Base-by-base conservation (phyloP, 1,284 basidiomycete genomes). In the Leccinum brunneo-olivaceum region DNA sequence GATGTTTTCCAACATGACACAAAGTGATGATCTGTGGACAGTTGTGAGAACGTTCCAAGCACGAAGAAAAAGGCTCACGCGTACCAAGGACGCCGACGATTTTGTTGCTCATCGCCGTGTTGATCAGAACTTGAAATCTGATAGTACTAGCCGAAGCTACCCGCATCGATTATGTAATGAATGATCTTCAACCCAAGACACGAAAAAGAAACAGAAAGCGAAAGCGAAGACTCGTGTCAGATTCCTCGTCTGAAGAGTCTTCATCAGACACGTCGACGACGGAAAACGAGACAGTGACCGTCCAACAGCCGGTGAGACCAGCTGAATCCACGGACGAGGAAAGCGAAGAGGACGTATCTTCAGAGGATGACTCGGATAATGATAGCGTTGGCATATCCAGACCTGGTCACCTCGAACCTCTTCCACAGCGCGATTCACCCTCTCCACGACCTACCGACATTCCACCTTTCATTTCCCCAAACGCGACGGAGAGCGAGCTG, bases 131-230 rank as follows among this genome's bases (percentile, higher is more conserved):
- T 11, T 24, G 24, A n/a, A n/a, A n/a, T n/a, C n/a, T n/a, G n/a
- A n/a, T n/a, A n/a, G n/a, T n/a, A n/a, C 34, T n/a, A 14, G 11
- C 25, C 37, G 25, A 28, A 20, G 2, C 18, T 28, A 4, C 18
- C 37, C 37, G 37, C 5, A 33, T 29, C 5, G 1, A 24, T 43
- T 43, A 43, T 29, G 7, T 43, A 32, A 43, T 23, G n/a, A n/a
- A n/a, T 25, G 24, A 25, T 25, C 24, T 6, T 11, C 3, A 25
- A 25, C 24, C 24, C 8, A 25, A 9, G 24, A 51, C 67, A 14
- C 64, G 69, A 52, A 75, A 72, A 55, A 61, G 77, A 40, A 68
- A 64, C 33, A 66, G 76, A 49, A 79, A 78, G 53, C 66, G 76
- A 23, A 77, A 77, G 52, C 65, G 76, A 63, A 68, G 76, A 39